Base-by-base conservation (phyloP, 2,329 filamentous ascomycete genomes). In the Leptographium galeiforme region DNA sequence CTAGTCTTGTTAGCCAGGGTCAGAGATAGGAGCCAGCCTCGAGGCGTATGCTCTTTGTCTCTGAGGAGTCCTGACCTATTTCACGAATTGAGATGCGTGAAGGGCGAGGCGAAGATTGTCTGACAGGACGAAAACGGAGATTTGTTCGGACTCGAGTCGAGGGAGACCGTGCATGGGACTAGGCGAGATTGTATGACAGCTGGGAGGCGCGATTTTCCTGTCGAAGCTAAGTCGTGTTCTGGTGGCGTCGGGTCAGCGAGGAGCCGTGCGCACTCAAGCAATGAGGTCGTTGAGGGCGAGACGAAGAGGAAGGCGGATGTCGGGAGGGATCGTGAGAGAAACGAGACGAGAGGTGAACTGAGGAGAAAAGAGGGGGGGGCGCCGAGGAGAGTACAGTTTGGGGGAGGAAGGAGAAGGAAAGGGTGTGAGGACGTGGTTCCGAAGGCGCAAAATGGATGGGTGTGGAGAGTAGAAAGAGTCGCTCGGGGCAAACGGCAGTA, bases 401-500 rank as follows among this genome's bases (percentile, higher is more conserved):
- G 41, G 6, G 18, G 36, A n/a, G 30, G 18, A 50, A 36, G 25
- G 39, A 53, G 52, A 50, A 30, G 32, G 30, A 32, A 25, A 25
- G 25, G 25, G 38, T 25, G 41, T 18, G 45, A 41, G 44, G 11
- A 32, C 34, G 44, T 41, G 51, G 39, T 49, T 49, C 48, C 32
- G 18, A 46, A 46, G 53, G 54, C 53, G 53, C 55, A 53, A 56
- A 55, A 56, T 51, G 53, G 53, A 50, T 44, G 18, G 33, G 25
- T 33, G 51, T 36, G 34, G 16, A 33, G 54, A 50, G 52, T 46
- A 51, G 53, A 46, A 44, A 55, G 53, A 43, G 38, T 38, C 34
- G 32, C 14, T 45, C 43, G 43, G 19, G 18, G 41, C 18, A 47
- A 50, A 50, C 43, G 41, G 40, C 38, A 36, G 54, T 50, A 51